Evolutionary conservation across 148 eudicot genomes (phyloP).

Genomic region (Rhododendron vialii): DNA sequence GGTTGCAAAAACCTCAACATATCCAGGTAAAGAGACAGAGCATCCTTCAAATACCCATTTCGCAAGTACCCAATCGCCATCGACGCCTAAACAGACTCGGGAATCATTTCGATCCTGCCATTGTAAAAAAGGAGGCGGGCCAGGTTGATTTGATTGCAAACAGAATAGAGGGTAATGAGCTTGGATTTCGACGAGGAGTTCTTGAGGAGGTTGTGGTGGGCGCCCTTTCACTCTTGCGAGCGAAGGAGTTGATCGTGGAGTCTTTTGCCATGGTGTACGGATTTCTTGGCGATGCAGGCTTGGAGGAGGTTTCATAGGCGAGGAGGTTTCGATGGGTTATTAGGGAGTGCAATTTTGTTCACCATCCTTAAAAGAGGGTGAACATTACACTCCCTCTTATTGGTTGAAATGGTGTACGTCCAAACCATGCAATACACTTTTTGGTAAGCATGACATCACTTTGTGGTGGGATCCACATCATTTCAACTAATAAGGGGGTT

Average conservation of each 20-base stretch:
- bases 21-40: slow-evolving; percentile 24
- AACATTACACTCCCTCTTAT: too few species aligned
- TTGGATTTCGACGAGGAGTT: neutral
- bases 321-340: slow-evolving; percentile 3
- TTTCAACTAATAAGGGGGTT: too few species aligned
- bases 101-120: neutral
- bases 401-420: too few species aligned
- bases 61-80: slow-evolving; percentile 43
- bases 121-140: slow-evolving; percentile 30
- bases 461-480: too few species aligned
- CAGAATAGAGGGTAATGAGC: slow-evolving; percentile 34
- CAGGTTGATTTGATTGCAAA: slow-evolving; percentile 28
- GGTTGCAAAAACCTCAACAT: slow-evolving; percentile 28
- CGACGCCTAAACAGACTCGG: slow-evolving; percentile 32
- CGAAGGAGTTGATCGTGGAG: slow-evolving; percentile 32
- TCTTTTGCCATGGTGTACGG: slow-evolving; percentile 30
- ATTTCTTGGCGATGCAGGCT: slow-evolving; percentile 32
- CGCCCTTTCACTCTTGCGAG: neutral
- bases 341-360: too few species aligned
- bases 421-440: too few species aligned
- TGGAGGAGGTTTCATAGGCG: slow-evolving; percentile 30
- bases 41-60: slow-evolving; percentile 29
- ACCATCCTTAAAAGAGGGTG: too few species aligned
- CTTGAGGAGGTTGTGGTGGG: neutral
- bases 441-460: too few species aligned